These are phyloP conservation scores for Selaginella tamariscina DNA, from an alignment of 75 land plant genomes.

Conservation along the genomic window DNA sequence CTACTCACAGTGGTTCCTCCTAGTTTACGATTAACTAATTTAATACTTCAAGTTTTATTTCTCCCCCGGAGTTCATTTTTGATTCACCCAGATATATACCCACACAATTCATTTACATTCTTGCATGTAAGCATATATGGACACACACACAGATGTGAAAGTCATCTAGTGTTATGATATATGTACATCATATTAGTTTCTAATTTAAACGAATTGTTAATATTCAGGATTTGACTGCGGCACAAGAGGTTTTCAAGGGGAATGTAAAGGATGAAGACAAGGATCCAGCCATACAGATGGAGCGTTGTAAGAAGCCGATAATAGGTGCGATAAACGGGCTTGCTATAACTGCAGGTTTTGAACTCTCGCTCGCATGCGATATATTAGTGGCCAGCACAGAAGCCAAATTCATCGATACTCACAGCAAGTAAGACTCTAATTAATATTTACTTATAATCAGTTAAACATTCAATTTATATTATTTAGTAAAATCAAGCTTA, in stretches of 20 bases:
- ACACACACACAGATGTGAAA: too few species aligned
- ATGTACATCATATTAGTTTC: too few species aligned
- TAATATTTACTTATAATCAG: neutral
- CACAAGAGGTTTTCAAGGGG: conserved; percentile 70
- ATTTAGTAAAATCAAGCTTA: too few species aligned
- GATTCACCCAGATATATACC: too few species aligned
- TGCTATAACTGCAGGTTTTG: conserved; percentile 72
- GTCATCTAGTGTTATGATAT: too few species aligned
- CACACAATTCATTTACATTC: too few species aligned
- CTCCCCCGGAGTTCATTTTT: too few species aligned
- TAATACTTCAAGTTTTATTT: too few species aligned
- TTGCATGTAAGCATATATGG: too few species aligned
- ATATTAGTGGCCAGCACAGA: conserved; percentile 64
- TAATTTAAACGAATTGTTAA: neutral
- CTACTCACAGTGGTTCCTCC: too few species aligned
- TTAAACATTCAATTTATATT: too few species aligned
- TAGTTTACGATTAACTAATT: too few species aligned
- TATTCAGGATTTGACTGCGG: conserved; percentile 59
- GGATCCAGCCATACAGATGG: conserved; percentile 66
- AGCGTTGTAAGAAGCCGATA: conserved; percentile 69
- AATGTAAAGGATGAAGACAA: conserved; percentile 49
- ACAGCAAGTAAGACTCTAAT: conserved; percentile 43
- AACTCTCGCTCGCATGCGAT: conserved; percentile 83
- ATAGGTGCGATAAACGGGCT: conserved; percentile 67
- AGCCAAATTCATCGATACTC: conserved; percentile 91